phyloP scores from a whole-genome alignment of 495 filamentous ascomycete species.

The Trichoderma gamsii region DNA sequence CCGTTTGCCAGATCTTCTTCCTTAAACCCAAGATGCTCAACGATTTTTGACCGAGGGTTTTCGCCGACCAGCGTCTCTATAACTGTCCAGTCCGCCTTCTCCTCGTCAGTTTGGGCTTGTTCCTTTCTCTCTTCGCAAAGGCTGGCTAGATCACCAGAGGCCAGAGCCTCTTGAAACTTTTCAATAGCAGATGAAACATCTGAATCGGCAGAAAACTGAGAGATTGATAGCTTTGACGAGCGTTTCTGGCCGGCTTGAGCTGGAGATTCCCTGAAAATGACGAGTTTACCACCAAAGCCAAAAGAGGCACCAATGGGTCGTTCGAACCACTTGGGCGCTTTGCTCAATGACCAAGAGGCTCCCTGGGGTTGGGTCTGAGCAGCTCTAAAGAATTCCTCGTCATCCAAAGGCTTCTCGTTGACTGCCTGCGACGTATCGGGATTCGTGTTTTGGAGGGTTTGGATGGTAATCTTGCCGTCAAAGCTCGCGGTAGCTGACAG shows the following conservation, averaged over 20 bases:
- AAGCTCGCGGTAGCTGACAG: slow-evolving; percentile 93
- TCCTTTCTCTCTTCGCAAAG: slow-evolving; percentile 78
- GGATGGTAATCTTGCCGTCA: slow-evolving; percentile 88
- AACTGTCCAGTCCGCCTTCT: slow-evolving; percentile 92
- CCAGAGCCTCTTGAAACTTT: slow-evolving; percentile 77
- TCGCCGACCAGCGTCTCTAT: slow-evolving; percentile 80
- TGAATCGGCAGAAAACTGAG: slow-evolving; percentile 80
- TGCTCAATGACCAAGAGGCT: slow-evolving; percentile 74
- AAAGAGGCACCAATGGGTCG: slow-evolving; percentile 83
- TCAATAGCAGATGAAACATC: slow-evolving; percentile 77
- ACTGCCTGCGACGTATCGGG: slow-evolving; percentile 55
- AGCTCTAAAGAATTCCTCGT: slow-evolving; percentile 94
- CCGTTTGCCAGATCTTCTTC: slow-evolving; percentile 52
- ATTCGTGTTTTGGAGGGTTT: slow-evolving; percentile 86
- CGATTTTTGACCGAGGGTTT: slow-evolving; percentile 71
- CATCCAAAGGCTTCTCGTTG: slow-evolving; percentile 58
- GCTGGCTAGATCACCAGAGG: slow-evolving; percentile 64
- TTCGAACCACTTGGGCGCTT: slow-evolving; percentile 87
- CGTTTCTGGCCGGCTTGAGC: slow-evolving; percentile 51
- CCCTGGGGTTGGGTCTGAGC: slow-evolving; percentile 87
- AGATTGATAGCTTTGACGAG: slow-evolving; percentile 75
- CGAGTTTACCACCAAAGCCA: slow-evolving; percentile 90
- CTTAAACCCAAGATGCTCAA: slow-evolving; percentile 82
- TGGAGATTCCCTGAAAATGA: slow-evolving; percentile 61
- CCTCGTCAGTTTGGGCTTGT: slow-evolving; percentile 71